Conservation (phyloP, 192 early-diverging fungal genomes). For the Radiomyces spectabilis region DNA sequence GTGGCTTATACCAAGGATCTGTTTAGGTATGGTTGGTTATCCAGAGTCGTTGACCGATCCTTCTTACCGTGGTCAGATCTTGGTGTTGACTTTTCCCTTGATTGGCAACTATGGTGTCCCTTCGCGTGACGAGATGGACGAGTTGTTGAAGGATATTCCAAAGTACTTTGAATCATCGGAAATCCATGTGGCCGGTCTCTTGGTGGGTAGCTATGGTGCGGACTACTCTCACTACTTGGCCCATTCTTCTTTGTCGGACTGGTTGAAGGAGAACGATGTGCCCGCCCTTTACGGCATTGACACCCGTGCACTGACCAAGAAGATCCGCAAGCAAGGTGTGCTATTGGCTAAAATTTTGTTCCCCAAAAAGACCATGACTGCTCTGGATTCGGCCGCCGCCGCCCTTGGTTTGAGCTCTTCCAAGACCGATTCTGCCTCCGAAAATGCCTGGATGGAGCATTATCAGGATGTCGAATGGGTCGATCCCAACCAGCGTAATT, state of each 20-base stretch:
- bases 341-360: constrained; percentile 83
- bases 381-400: constrained; percentile 27
- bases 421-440: constrained; percentile 2
- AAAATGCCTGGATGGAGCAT: constrained; percentile 59
- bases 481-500: constrained; percentile 76
- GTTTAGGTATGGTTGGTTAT: too few relatives aligned
- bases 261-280: constrained; percentile 78
- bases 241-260: constrained; percentile 79
- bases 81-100: constrained; percentile 94
- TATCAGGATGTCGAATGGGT: constrained; percentile 83
- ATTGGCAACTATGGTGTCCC: constrained; percentile 97
- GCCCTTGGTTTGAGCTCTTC: constrained; percentile 25
- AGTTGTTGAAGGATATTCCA: too few relatives aligned
- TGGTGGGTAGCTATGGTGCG: constrained; percentile 88
- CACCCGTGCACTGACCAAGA: constrained; percentile 82
- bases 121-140: constrained; percentile 67
- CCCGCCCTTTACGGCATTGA: constrained; percentile 89
- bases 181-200: constrained; percentile 82
- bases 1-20: too few relatives aligned
- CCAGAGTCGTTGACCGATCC: constrained; percentile 98
- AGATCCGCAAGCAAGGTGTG: constrained; percentile 79
- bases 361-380: constrained; percentile 50
- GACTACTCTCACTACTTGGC: constrained; percentile 94
- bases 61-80: constrained; percentile 92
- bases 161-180: constrained; percentile 81